Conservation (phyloP, 495 filamentous ascomycete genomes). For the Polyplosphaeria fusca region DNA sequence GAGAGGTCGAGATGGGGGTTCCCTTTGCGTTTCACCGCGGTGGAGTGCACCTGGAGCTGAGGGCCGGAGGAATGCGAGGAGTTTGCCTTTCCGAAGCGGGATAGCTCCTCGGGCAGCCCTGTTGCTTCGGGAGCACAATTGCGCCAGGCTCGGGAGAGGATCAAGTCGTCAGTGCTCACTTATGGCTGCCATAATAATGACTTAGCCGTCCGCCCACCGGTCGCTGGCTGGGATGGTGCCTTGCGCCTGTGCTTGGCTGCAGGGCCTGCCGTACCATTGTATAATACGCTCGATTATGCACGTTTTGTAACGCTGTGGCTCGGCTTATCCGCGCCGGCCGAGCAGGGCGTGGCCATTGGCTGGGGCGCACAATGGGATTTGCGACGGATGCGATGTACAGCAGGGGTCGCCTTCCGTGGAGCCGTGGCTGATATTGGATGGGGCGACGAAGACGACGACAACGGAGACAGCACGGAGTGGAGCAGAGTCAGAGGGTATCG, state of each 20-base stretch:
- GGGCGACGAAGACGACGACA: too few species aligned
- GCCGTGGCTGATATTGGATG: too few species aligned
- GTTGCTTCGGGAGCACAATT: constrained; percentile 10
- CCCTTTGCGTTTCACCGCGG: constrained; percentile 27
- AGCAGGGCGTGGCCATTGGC: background rate
- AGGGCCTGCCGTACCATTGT: too few species aligned
- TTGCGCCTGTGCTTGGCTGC: too few species aligned
- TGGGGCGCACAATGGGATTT: background rate
- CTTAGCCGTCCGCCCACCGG: background rate
- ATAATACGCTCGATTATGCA: too few species aligned
- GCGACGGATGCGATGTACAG: too few species aligned
- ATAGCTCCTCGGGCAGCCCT: constrained; percentile 2
- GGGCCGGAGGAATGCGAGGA: constrained; percentile 23
- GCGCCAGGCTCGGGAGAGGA: background rate
- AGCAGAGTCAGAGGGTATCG: too few species aligned
- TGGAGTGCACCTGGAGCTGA: constrained; percentile 30
- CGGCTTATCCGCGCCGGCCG: too few species aligned
- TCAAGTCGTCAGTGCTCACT: background rate
- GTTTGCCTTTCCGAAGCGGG: constrained; percentile 5
- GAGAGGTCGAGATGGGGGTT: constrained; percentile 18
- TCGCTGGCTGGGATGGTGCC: constrained; percentile 1
- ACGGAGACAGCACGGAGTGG: too few species aligned
- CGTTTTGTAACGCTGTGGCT: too few species aligned
- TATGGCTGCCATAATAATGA: constrained; percentile 15
- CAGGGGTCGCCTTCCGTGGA: too few species aligned